Evolutionary conservation across 208 protist genomes (phyloP).

Genomic region (Acanthamoeba triangularis): DNA sequence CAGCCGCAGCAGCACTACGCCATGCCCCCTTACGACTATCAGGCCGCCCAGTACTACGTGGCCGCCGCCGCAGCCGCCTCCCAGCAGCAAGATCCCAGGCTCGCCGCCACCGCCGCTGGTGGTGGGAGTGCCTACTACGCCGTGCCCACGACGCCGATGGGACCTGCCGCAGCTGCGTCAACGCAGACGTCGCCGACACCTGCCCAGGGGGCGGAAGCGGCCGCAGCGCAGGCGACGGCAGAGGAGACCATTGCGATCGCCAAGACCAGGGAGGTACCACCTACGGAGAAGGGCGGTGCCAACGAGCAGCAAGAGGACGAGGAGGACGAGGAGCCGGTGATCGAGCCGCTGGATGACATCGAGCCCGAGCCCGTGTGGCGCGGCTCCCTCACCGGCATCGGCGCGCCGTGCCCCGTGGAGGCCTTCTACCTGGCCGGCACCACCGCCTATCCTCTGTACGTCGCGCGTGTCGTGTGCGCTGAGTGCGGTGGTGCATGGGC

Average conservation of each 20-base stretch:
- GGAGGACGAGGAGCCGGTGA: neutral
- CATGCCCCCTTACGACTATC: neutral
- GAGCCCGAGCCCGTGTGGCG: constrained; percentile 23
- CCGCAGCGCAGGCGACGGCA: too few relatives aligned
- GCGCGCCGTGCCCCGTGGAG: neutral
- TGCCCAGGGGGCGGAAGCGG: neutral
- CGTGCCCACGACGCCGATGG: neutral
- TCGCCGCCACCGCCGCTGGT: too few relatives aligned
- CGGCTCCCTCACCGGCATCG: neutral
- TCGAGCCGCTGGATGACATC: neutral
- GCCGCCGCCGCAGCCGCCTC: too few relatives aligned
- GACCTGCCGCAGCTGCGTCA: too few relatives aligned
- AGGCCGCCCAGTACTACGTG: neutral
- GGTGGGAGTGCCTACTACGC: neutral
- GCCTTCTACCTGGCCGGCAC: constrained; percentile 10
- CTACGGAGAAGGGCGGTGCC: neutral
- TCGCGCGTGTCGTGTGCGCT: neutral
- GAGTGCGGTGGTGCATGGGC: too few relatives aligned
- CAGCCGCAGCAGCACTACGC: neutral
- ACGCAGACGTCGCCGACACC: too few relatives aligned
- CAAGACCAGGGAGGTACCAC: neutral
- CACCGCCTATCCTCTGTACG: neutral
- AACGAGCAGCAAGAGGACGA: neutral
- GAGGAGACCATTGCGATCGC: neutral
- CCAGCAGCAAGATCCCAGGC: neutral